phyloP scores from a whole-genome alignment of 192 early-diverging fungal species.

The Coemansia sp. region DNA sequence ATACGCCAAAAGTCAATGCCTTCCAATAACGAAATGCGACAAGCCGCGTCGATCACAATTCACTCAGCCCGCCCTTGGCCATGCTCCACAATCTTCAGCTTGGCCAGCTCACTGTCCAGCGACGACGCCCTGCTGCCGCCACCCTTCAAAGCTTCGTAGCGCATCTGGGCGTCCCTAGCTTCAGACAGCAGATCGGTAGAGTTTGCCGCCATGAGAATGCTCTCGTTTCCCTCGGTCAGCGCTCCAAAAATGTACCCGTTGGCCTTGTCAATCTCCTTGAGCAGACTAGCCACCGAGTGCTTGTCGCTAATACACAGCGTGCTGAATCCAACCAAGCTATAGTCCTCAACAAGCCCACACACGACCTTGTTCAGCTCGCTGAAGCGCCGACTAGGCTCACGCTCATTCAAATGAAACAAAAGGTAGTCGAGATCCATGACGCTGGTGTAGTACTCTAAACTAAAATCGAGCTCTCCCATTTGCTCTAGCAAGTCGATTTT shows the following conservation, averaged over 20 bases:
- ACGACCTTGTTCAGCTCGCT: slow-evolving; percentile 74
- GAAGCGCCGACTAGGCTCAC: slow-evolving; percentile 52
- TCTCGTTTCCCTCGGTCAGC: slow-evolving; percentile 69
- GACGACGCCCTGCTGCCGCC: neutral
- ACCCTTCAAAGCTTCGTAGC: slow-evolving; percentile 15
- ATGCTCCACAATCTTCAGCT: slow-evolving; percentile 11
- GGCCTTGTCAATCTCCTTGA: slow-evolving; percentile 81
- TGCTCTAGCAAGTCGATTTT: slow-evolving; percentile 88
- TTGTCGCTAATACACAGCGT: slow-evolving; percentile 83
- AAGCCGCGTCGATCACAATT: too few relatives aligned
- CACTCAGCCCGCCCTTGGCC: too few relatives aligned
- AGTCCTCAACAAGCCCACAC: slow-evolving; percentile 89
- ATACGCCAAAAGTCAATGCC: too few relatives aligned
- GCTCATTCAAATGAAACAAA: slow-evolving; percentile 70
- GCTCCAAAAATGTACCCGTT: slow-evolving; percentile 89
- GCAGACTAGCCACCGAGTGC: slow-evolving; percentile 70
- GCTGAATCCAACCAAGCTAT: slow-evolving; percentile 84
- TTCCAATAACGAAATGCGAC: too few relatives aligned
- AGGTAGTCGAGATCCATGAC: slow-evolving; percentile 87
- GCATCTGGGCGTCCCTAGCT: slow-evolving; percentile 37
- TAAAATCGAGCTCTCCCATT: slow-evolving; percentile 72
- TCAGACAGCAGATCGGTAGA: slow-evolving; percentile 35
- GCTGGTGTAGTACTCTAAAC: slow-evolving; percentile 92
- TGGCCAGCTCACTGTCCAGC: slow-evolving; percentile 4
- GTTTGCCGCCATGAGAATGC: slow-evolving; percentile 57